Base-by-base conservation (phyloP, 495 filamentous ascomycete species). In the Tetracladium setigerum region DNA sequence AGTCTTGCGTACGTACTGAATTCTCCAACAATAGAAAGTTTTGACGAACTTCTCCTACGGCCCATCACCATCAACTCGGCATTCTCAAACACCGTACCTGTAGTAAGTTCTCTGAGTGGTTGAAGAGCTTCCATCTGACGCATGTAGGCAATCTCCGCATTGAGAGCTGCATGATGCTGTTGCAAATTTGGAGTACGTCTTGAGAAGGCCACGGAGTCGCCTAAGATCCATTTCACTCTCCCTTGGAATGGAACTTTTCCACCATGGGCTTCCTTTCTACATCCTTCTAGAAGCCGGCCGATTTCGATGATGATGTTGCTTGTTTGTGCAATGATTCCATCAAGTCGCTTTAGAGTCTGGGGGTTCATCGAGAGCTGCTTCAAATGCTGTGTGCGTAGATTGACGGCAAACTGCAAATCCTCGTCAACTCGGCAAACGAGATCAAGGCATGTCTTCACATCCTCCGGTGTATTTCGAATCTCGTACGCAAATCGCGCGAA, bases 231-330 rank as follows among this genome's bases (percentile, higher is more conserved):
- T 14, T 42, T 42, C 39, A 42, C 5, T 18, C 22, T 42, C 11
- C 39, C 39, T 10, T 24, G 14, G 4, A 42, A 24, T 8, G 39
- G 39, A 22, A 27, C 24, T 15, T 30, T 17, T 5, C 39, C 39
- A 4, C 39, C 39, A 42, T 42, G 39, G 11, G 39, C 39, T 15
- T 42, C 39, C 39, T 10, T 42, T 12, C 22, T 42, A 27, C 39
- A 42, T 4, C 39, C 39, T 42, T 42, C 39, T 9, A 42, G 39
- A 1, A 42, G 22, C 19, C 10, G 16, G 4, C 39, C 39, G 12
- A 42, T 24, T 5, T 18, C 17, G 4, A 22, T n/a, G n/a, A 42
- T 42, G 30, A 17, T 42, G 14, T 42, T 11, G 30, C 14, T 22
- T 11, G 39, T 18, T 12, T 30, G 17, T 30, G n/a, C 16, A 30